Percentiles rank a stretch among this genome's conserved stretches.
phyloP scores from a whole-genome alignment of 208 protist species.

The Perkinsela sp. region DNA sequence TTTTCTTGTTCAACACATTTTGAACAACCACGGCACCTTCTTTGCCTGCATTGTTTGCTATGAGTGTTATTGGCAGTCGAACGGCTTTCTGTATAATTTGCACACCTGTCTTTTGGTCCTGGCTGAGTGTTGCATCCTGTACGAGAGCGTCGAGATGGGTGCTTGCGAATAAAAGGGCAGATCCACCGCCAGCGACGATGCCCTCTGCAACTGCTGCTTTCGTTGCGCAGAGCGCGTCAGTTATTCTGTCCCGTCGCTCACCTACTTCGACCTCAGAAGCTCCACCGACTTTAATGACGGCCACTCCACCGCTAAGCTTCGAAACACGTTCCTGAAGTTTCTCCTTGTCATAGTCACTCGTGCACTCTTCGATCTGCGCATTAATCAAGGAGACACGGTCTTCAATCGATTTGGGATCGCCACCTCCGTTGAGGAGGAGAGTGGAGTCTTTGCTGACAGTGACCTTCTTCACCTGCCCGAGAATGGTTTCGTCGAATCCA shows the following conservation, averaged over 20 bases:
- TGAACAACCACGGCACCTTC: slow-evolving; percentile 87
- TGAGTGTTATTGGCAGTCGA: slow-evolving; percentile 53
- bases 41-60: slow-evolving; percentile 85
- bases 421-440: slow-evolving; percentile 86
- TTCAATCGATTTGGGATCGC: slow-evolving; percentile 70
- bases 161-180: slow-evolving; percentile 77
- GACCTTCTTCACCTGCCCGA: slow-evolving; percentile 52
- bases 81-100: slow-evolving; percentile 44
- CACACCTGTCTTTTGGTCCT: slow-evolving; percentile 38
- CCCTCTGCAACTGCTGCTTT: slow-evolving; percentile 91
- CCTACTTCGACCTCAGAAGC: slow-evolving; percentile 92
- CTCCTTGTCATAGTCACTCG: slow-evolving; percentile 87
- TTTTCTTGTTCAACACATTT: slow-evolving; percentile 63
- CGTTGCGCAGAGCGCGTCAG: slow-evolving; percentile 94
- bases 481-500: slow-evolving; percentile 48
- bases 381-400: slow-evolving; percentile 83
- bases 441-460: slow-evolving; percentile 87
- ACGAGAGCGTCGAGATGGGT: slow-evolving; percentile 42
- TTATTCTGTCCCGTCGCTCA: slow-evolving; percentile 96
- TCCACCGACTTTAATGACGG: slow-evolving; percentile 87
- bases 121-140: slow-evolving; percentile 17
- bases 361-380: slow-evolving; percentile 66
- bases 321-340: slow-evolving; percentile 80
- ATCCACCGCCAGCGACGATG: slow-evolving; percentile 88
- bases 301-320: slow-evolving; percentile 56